These are phyloP conservation scores for Fragaria iinumae DNA, from an alignment of 306 rosid species.

Conservation along the genomic window DNA sequence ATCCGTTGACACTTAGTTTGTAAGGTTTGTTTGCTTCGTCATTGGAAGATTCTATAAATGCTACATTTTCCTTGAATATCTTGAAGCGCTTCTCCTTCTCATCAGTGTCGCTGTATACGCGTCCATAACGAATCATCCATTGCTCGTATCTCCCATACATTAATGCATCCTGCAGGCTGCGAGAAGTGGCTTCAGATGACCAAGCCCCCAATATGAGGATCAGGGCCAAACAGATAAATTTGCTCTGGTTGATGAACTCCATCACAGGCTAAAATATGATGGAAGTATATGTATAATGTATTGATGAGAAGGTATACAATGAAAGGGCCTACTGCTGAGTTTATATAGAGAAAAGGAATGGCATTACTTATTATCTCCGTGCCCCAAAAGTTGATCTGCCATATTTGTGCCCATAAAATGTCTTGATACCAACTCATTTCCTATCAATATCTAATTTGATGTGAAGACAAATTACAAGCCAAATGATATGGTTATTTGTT, in stretches of 20 bases:
- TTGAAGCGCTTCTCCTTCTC: background rate
- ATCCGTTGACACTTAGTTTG: background rate
- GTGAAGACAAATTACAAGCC: background rate
- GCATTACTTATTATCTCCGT: background rate
- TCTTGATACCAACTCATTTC: background rate
- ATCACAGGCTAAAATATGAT: background rate
- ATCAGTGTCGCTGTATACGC: background rate
- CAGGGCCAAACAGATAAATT: background rate
- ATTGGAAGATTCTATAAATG: background rate
- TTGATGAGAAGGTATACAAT: background rate
- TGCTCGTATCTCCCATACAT: constrained; percentile 3
- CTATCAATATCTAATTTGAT: background rate
- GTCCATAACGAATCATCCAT: background rate
- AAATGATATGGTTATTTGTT: background rate
- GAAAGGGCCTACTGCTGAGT: background rate
- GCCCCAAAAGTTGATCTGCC: background rate
- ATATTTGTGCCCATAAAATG: background rate
- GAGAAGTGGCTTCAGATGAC: background rate
- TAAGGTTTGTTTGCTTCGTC: background rate
- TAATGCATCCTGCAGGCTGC: background rate
- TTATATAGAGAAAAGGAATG: background rate
- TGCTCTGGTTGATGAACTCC: background rate
- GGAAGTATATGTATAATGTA: background rate
- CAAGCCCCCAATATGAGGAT: background rate
- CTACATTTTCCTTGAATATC: background rate